A percentile compares a stretch with the other conserved stretches of the same genome.
Conservation (phyloP, 163 green algal species). For the Coccomyxa subellipsoidea region DNA sequence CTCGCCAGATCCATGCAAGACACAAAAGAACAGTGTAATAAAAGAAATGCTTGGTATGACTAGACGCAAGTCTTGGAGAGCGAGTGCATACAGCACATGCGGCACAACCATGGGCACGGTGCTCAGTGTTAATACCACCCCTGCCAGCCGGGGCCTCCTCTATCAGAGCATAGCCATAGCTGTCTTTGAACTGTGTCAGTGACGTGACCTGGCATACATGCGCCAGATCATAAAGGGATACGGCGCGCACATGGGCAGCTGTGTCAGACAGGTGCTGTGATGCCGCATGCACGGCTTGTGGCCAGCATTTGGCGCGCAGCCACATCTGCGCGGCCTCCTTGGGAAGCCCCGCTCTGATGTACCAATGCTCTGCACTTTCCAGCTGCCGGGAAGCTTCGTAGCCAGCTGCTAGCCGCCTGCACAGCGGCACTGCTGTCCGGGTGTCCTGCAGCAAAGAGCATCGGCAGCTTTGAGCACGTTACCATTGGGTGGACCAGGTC, state of each 20-base stretch:
- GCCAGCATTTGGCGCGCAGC: background rate
- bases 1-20: no score
- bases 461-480: background rate
- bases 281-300: background rate
- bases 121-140: no score
- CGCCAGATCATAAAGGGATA: background rate
- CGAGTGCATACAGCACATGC: no score
- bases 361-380: conserved; percentile 69
- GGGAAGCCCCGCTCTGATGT: conserved; percentile 43
- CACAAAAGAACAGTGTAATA: no score
- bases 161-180: no score
- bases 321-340: background rate
- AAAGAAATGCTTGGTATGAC: no score
- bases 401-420: conserved; percentile 62
- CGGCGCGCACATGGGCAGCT: background rate
- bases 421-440: conserved; percentile 39
- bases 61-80: no score
- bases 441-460: background rate
- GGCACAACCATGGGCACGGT: no score
- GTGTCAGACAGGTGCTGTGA: background rate
- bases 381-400: conserved; percentile 54
- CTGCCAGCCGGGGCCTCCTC: no score
- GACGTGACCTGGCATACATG: background rate
- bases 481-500: no score
- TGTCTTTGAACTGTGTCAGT: no score